phyloP scores from a whole-genome alignment of 208 protist species.

The Phytomonas francai region DNA sequence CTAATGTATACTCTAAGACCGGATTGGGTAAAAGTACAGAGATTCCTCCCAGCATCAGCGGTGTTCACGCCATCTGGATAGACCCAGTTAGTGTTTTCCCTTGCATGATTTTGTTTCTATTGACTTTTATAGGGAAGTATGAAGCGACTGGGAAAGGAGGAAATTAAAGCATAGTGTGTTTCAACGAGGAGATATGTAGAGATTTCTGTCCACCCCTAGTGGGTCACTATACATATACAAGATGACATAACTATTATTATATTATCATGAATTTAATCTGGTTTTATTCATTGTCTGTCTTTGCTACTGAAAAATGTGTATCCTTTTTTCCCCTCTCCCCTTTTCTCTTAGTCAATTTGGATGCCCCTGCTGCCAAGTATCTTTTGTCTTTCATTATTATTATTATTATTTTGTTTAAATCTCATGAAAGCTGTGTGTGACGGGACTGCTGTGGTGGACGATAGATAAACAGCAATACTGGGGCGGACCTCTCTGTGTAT shows the following conservation, averaged over 20 bases:
- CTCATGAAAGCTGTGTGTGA: not conserved
- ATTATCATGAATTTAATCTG: not conserved
- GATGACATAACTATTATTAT: not conserved
- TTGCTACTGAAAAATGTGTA: not conserved
- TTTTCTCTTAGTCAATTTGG: not conserved
- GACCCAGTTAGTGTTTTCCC: not conserved
- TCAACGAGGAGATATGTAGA: not conserved
- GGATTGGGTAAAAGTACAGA: constrained; percentile 68
- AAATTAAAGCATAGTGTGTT: not conserved
- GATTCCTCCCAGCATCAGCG: constrained; percentile 57
- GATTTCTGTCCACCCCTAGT: not conserved
- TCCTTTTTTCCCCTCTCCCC: constrained; percentile 1
- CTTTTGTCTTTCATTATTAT: constrained; percentile 7
- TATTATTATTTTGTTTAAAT: not conserved
- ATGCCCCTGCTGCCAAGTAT: not conserved
- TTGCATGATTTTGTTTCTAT: not conserved
- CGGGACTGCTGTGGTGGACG: not conserved
- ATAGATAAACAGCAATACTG: constrained; percentile 3
- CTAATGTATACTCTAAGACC: constrained; percentile 85
- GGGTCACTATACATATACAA: not conserved
- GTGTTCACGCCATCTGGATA: constrained; percentile 16
- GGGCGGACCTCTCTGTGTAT: not conserved
- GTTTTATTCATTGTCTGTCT: not conserved
- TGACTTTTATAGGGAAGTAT: not conserved
- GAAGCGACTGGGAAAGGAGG: not conserved